phyloP scores from a whole-genome alignment of 2,329 filamentous ascomycete species.

The Paecilomyces dactylethromorphus region DNA sequence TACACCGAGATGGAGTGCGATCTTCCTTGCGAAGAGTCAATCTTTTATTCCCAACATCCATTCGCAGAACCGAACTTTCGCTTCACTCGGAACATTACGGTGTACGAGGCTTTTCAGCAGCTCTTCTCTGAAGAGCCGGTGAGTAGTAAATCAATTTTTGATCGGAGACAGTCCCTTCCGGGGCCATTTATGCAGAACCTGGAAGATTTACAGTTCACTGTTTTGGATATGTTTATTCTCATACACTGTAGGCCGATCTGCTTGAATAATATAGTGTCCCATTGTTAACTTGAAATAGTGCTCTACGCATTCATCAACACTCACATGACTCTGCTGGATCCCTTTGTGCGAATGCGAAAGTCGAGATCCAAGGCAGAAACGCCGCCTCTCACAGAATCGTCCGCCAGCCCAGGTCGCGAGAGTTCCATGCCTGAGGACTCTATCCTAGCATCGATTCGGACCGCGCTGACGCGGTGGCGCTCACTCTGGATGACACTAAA shows the following conservation, averaged over 20 bases:
- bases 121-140: conserved; percentile 26
- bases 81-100: conserved; percentile 27
- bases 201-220: conserved; percentile 20
- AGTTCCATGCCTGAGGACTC: conserved; percentile 22
- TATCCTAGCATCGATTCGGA: conserved; percentile 23
- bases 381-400: conserved; percentile 5
- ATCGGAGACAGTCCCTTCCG: background rate
- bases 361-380: conserved; percentile 6
- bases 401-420: background rate
- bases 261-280: background rate
- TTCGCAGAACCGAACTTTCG: conserved; percentile 35
- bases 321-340: conserved; percentile 31
- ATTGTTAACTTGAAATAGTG: conserved; percentile 16
- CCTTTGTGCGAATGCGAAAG: conserved; percentile 16
- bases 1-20: conserved; percentile 37
- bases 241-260: conserved; percentile 29
- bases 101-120: conserved; percentile 32
- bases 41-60: conserved; percentile 36
- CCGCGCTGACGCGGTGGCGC: conserved; percentile 31
- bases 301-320: conserved; percentile 36
- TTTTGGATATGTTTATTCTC: conserved; percentile 37
- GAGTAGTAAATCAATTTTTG: conserved; percentile 1
- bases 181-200: conserved; percentile 1
- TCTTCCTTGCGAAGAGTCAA: conserved; percentile 34
- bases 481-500: conserved; percentile 30